phyloP scores from a whole-genome alignment of 2,329 filamentous ascomycete genomes.

The Paraphaeosphaeria sporulosa region DNA sequence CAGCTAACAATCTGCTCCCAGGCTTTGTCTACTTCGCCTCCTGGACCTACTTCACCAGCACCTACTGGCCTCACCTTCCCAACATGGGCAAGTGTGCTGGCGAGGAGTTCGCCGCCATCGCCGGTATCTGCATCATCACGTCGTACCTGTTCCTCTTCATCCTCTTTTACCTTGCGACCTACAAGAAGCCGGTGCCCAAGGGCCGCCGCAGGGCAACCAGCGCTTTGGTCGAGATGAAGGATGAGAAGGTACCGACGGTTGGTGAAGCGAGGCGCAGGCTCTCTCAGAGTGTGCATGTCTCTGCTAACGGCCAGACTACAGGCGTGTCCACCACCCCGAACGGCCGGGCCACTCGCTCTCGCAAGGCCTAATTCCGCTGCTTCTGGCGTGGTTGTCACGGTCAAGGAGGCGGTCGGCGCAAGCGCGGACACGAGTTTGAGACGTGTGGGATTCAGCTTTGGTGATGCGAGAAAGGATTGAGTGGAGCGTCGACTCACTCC shows the following conservation, averaged over 20 bases:
- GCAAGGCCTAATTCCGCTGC: constrained; percentile 67
- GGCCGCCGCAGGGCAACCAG: constrained; percentile 79
- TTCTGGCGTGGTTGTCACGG: constrained; percentile 6
- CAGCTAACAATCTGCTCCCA: constrained; percentile 48
- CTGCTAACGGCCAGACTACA: constrained; percentile 50
- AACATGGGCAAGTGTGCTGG: constrained; percentile 87
- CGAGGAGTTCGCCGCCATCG: constrained; percentile 94
- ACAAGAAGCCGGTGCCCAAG: constrained; percentile 85
- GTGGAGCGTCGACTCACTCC: not conserved
- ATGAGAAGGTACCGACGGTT: constrained; percentile 68
- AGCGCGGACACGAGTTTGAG: not conserved
- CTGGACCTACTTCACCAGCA: constrained; percentile 97
- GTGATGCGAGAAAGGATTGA: constrained; percentile 8
- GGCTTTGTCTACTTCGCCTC: constrained; percentile 98
- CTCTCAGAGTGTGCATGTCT: constrained; percentile 50
- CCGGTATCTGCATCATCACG: constrained; percentile 89
- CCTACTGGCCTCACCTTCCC: constrained; percentile 86
- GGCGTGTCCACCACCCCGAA: constrained; percentile 58
- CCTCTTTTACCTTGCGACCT: constrained; percentile 97
- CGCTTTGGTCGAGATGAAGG: constrained; percentile 83
- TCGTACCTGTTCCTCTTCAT: constrained; percentile 99
- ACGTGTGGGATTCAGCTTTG: not conserved
- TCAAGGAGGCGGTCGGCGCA: not conserved
- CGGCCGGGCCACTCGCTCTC: constrained; percentile 69
- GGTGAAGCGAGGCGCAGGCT: constrained; percentile 61